phyloP scores from a whole-genome alignment of 2,329 filamentous ascomycete genomes.

The Davidsoniella neocaledoniae region DNA sequence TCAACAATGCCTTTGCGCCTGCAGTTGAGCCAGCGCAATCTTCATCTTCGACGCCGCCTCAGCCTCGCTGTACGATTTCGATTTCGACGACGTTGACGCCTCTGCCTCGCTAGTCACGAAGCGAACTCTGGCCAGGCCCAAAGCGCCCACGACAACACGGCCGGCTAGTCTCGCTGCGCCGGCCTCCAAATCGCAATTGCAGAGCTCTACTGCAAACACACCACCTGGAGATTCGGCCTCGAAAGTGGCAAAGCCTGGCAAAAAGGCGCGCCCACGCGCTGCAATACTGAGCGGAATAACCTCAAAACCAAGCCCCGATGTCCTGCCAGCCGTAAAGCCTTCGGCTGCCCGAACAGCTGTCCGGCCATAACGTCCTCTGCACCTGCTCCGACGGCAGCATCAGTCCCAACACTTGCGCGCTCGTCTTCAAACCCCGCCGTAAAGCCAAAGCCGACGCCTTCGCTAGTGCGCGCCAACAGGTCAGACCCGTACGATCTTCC shows the following conservation, averaged over 20 bases:
- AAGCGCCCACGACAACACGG: constrained; percentile 4
- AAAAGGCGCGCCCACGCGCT: constrained; percentile 8
- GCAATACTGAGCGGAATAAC: constrained; percentile 1
- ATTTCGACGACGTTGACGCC: constrained; percentile 11
- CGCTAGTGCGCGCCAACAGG: constrained; percentile 1
- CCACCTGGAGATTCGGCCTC: constrained; percentile 15
- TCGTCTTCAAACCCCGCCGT: not conserved
- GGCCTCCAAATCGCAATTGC: not conserved
- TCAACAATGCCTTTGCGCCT: constrained; percentile 11
- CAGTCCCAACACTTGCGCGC: constrained; percentile 4
- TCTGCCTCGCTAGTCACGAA: constrained; percentile 1
- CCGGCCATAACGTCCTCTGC: not conserved
- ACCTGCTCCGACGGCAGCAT: not conserved
- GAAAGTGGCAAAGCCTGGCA: constrained; percentile 7
- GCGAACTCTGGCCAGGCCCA: constrained; percentile 4
- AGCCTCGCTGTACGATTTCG: constrained; percentile 11
- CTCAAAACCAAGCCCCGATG: not conserved
- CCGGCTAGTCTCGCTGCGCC: not conserved
- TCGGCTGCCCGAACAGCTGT: not conserved
- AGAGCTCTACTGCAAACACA: constrained; percentile 11
- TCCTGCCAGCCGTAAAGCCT: not conserved
- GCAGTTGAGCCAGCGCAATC: constrained; percentile 6
- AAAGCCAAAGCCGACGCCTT: not conserved
- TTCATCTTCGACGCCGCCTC: constrained; percentile 7
- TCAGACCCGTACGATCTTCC: constrained; percentile 11